Conservation (phyloP, 352 stramenopile species). For the Phytophthora citrophthora region DNA sequence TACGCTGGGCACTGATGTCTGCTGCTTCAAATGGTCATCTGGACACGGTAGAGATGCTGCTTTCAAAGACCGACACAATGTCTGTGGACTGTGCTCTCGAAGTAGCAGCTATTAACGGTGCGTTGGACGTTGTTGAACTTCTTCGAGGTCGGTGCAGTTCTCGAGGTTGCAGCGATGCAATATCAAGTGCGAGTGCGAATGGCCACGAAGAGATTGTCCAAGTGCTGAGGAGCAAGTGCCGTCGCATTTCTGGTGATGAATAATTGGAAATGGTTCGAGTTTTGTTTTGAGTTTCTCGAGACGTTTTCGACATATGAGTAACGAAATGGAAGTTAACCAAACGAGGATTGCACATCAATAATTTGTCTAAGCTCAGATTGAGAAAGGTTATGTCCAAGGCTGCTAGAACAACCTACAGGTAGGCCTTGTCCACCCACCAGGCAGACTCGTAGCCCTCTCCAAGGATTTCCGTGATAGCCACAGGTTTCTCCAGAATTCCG, state of each 20-base stretch:
- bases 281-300: too few relatives aligned
- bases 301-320: too few relatives aligned
- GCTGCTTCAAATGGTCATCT: not conserved
- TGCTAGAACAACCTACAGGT: constrained; percentile 8
- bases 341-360: too few relatives aligned
- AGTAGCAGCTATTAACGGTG: not conserved
- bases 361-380: too few relatives aligned
- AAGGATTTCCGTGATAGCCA: constrained; percentile 26
- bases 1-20: not conserved
- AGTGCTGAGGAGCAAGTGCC: not conserved
- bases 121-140: not conserved
- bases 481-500: constrained; percentile 3
- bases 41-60: not conserved
- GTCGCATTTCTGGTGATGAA: not conserved
- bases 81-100: not conserved
- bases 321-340: too few relatives aligned
- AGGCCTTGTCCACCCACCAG: constrained; percentile 25
- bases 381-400: not conserved
- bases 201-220: not conserved
- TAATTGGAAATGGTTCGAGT: too few relatives aligned
- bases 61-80: not conserved
- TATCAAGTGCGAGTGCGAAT: not conserved
- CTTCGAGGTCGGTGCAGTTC: not conserved
- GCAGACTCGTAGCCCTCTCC: constrained; percentile 18
- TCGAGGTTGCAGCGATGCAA: not conserved